These are phyloP conservation scores for Tricholoma matsutake DNA, from an alignment of 768 basidiomycete species.

Conservation along the genomic window DNA sequence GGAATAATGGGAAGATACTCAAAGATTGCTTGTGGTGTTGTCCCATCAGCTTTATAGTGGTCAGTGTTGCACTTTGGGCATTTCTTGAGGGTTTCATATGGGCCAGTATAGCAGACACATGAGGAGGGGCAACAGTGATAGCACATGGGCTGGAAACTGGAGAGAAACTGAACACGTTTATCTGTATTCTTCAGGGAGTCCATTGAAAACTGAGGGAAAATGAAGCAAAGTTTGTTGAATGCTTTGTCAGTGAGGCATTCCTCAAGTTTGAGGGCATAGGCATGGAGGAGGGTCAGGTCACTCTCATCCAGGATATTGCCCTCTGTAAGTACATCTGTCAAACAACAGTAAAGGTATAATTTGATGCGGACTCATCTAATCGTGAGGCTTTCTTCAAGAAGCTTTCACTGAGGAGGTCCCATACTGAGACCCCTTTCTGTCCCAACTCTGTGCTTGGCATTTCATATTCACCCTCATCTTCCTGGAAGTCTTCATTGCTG, in stretches of 20 bases:
- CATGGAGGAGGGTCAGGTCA: too few species aligned
- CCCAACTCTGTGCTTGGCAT: not conserved
- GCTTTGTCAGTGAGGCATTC: slow-evolving; percentile 21
- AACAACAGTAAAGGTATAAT: too few species aligned
- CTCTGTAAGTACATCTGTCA: too few species aligned
- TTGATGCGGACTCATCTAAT: slow-evolving; percentile 6
- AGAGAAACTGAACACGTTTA: too few species aligned
- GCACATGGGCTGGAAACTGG: slow-evolving; percentile 6
- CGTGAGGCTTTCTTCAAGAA: slow-evolving; percentile 2
- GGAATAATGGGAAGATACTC: slow-evolving; percentile 38
- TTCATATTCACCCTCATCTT: not conserved
- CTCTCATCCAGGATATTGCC: too few species aligned
- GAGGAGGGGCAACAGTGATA: slow-evolving; percentile 43
- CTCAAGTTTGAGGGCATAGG: slow-evolving; percentile 13
- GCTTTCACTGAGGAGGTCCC: not conserved
- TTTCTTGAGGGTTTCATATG: slow-evolving; percentile 17
- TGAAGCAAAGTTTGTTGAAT: slow-evolving; percentile 22
- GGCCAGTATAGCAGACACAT: slow-evolving; percentile 18
- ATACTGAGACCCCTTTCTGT: slow-evolving; percentile 1
- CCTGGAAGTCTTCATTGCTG: not conserved
- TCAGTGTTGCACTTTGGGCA: slow-evolving; percentile 37
- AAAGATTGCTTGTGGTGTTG: slow-evolving; percentile 26
- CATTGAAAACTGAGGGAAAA: slow-evolving; percentile 19
- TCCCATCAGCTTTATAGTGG: not conserved
- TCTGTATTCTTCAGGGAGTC: slow-evolving; percentile 16